Percentiles rank a stretch among this genome's conserved stretches.
These are phyloP conservation scores for Acacia melanoxylon DNA, from an alignment of 306 rosid genomes.

Conservation along the genomic window DNA sequence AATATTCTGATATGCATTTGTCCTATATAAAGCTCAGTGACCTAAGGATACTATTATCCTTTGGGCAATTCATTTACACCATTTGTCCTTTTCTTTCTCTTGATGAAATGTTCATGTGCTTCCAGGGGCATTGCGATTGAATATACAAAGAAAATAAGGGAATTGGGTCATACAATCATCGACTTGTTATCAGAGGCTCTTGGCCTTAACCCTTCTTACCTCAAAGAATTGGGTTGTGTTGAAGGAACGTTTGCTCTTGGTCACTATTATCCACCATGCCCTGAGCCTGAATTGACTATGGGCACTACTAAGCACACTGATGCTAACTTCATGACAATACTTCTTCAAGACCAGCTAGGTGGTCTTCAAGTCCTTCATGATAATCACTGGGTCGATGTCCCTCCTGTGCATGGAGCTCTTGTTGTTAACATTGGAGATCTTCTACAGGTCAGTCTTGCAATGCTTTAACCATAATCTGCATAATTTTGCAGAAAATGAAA, in stretches of 20 bases:
- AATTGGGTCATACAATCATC: conserved; percentile 34
- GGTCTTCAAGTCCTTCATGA: conserved; percentile 43
- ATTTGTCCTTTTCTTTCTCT: too few species aligned
- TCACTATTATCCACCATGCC: conserved; percentile 52
- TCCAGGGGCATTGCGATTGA: conserved; percentile 41
- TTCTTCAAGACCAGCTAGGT: conserved; percentile 50
- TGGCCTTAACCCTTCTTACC: conserved; percentile 35
- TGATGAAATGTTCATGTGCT: background rate
- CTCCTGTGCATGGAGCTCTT: conserved; percentile 43
- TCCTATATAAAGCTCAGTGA: too few species aligned
- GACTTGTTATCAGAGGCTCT: conserved; percentile 55
- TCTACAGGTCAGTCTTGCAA: conserved; percentile 31
- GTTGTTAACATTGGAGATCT: conserved; percentile 51
- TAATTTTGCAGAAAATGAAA: background rate
- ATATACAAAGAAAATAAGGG: conserved; percentile 40
- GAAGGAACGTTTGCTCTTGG: conserved; percentile 36
- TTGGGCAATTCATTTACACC: too few species aligned
- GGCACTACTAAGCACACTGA: conserved; percentile 48
- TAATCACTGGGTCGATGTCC: conserved; percentile 44
- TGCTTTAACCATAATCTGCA: background rate
- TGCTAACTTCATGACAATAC: conserved; percentile 39
- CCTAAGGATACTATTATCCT: too few species aligned
- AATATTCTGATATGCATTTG: too few species aligned
- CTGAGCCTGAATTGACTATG: conserved; percentile 52
- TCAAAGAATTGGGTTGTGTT: conserved; percentile 35